These are phyloP conservation scores for Vararia minispora DNA, from an alignment of 768 basidiomycete species.

Conservation along the genomic window DNA sequence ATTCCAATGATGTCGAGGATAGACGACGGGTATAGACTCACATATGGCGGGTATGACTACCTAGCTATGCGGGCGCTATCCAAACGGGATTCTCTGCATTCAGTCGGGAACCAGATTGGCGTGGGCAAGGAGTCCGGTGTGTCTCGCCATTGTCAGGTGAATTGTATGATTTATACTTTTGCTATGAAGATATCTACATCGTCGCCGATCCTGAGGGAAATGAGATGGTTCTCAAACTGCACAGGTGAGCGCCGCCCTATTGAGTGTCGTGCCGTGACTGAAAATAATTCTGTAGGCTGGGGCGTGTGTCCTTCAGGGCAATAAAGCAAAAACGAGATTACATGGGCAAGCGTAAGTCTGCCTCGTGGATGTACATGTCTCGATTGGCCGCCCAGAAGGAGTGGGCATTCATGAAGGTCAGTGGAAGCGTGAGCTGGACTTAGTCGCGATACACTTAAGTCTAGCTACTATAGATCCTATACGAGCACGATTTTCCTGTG, in stretches of 20 bases:
- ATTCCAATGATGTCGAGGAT: constrained; percentile 2
- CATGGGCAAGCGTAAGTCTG: constrained; percentile 87
- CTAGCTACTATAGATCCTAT: constrained; percentile 71
- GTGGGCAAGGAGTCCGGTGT: constrained; percentile 95
- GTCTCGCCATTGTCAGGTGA: constrained; percentile 12
- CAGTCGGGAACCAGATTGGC: constrained; percentile 96
- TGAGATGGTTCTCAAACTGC: constrained; percentile 87
- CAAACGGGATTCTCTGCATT: constrained; percentile 77
- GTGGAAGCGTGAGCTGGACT: constrained; percentile 9
- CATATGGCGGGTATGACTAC: constrained; percentile 98
- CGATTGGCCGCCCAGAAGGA: constrained; percentile 94
- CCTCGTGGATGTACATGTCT: constrained; percentile 99
- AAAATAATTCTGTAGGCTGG: constrained; percentile 44
- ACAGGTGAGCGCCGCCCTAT: constrained; percentile 45
- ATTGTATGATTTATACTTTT: not conserved
- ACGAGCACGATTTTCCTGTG: constrained; percentile 89
- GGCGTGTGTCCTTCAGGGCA: constrained; percentile 93
- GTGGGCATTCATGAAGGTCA: constrained; percentile 97
- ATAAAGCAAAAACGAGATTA: constrained; percentile 98
- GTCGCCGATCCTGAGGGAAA: constrained; percentile 79
- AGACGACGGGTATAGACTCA: constrained; percentile 97
- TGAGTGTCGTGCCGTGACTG: not conserved
- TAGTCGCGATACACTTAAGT: not conserved
- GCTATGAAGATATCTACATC: constrained; percentile 66
- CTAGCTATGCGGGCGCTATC: constrained; percentile 90